Evolutionary conservation across 1,284 basidiomycete genomes (phyloP).

Genomic region (Stygiomarasmius scandens): DNA sequence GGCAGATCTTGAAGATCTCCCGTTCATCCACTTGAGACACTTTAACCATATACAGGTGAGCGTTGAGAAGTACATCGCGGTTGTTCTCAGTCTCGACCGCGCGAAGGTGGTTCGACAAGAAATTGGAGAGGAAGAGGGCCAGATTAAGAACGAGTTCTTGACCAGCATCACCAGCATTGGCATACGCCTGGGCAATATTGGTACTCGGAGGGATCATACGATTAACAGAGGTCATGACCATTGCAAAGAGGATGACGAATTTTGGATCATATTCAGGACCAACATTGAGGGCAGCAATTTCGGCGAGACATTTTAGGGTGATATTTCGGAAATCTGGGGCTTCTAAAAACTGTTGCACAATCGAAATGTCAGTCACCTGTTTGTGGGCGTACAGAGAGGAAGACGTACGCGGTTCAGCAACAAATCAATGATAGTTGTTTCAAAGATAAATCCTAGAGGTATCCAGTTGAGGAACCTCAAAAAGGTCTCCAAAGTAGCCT

Average conservation of each 20-base stretch:
- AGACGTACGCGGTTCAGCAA: conserved; percentile 82
- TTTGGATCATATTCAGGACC: conserved; percentile 99
- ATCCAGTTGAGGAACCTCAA: conserved; percentile 99
- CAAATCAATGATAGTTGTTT: conserved; percentile 96
- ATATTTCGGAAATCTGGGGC: conserved; percentile 97
- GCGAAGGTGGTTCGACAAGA: conserved; percentile 89
- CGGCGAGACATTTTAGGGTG: conserved; percentile 96
- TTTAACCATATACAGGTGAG: conserved; percentile 98
- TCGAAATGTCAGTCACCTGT: conserved; percentile 9
- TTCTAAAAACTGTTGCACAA: conserved; percentile 91
- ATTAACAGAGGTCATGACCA: conserved; percentile 97
- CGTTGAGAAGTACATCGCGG: conserved; percentile 93
- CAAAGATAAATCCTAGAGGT: conserved; percentile 98
- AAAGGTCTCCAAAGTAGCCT: conserved; percentile 93
- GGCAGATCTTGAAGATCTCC: conserved; percentile 98
- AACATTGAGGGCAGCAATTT: conserved; percentile 93
- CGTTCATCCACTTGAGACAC: conserved; percentile 98
- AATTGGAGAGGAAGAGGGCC: conserved; percentile 96
- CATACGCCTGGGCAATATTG: conserved; percentile 92
- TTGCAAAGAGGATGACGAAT: conserved; percentile 96
- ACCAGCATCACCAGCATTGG: conserved; percentile 88
- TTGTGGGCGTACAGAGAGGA: conserved; percentile 16
- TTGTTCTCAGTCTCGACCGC: conserved; percentile 92
- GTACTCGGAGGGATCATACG: conserved; percentile 98
- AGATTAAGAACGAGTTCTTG: conserved; percentile 98